A percentile compares a stretch with the other conserved stretches of the same genome.
Evolutionary conservation across 495 filamentous ascomycete species (phyloP).

Genomic region (Apiosordaria backusii): DNA sequence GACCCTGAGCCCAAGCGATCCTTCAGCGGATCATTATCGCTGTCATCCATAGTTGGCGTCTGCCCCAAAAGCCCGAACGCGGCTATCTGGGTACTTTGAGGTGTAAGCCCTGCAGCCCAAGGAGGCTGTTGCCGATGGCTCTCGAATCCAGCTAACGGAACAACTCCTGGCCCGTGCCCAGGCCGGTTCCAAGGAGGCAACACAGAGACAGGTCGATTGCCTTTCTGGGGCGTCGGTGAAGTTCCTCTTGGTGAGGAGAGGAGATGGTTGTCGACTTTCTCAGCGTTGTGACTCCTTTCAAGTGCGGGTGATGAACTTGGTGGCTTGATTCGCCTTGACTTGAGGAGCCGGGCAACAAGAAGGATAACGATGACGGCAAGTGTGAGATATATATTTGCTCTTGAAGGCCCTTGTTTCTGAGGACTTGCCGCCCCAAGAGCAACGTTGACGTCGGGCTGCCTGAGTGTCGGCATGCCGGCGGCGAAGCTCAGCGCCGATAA

Average conservation of each 20-base stretch:
- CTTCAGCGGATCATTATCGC: constrained; percentile 15
- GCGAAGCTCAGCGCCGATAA: constrained; percentile 26
- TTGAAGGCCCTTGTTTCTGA: constrained; percentile 25
- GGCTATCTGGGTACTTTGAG: constrained; percentile 13
- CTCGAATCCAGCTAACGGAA: background rate
- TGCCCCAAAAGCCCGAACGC: constrained; percentile 16
- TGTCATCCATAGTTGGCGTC: constrained; percentile 26
- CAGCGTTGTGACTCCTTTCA: background rate
- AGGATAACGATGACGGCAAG: constrained; percentile 30
- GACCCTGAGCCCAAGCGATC: constrained; percentile 23
- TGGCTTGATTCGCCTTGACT: constrained; percentile 2
- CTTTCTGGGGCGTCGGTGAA: background rate
- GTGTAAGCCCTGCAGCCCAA: constrained; percentile 11
- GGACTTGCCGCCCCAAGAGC: constrained; percentile 25
- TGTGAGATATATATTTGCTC: constrained; percentile 32
- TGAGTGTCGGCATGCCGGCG: constrained; percentile 44
- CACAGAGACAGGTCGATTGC: background rate
- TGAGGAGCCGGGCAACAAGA: constrained; percentile 11
- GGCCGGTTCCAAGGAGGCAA: constrained; percentile 1
- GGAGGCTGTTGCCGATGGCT: constrained; percentile 11
- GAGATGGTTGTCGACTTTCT: background rate
- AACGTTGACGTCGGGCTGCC: constrained; percentile 35
- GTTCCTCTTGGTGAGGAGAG: background rate
- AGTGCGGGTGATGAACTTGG: background rate
- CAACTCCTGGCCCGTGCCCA: constrained; percentile 6